phyloP scores from a whole-genome alignment of 441 rosid species.

The Pelargonium citronellum region DNA sequence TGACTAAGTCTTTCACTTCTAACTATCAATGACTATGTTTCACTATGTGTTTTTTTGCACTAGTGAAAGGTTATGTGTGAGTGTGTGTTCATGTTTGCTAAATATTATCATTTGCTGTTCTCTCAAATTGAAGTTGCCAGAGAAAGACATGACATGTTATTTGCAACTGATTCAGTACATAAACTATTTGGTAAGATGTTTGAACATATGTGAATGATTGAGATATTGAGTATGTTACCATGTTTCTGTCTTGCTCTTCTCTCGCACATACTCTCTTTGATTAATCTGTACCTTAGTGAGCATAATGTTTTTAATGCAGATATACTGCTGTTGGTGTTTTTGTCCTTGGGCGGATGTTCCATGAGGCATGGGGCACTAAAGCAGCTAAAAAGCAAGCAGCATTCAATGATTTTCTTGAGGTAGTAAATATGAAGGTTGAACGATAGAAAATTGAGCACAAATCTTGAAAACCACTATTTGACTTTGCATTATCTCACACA shows the following conservation, averaged over 20 bases:
- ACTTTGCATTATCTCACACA: neutral
- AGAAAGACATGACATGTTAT: neutral
- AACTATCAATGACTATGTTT: neutral
- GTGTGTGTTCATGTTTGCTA: neutral
- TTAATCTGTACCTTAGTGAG: constrained; percentile 12
- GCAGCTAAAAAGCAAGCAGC: constrained; percentile 60
- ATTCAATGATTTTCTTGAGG: constrained; percentile 86
- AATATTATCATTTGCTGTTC: neutral
- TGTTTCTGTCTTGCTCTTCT: constrained; percentile 6
- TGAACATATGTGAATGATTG: too few relatives aligned
- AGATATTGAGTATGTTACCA: neutral
- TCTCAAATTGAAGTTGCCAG: neutral
- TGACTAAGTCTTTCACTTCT: neutral
- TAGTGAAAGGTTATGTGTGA: neutral
- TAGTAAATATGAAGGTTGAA: constrained; percentile 25
- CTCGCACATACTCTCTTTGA: neutral
- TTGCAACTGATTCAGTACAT: neutral
- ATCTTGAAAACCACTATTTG: constrained; percentile 16
- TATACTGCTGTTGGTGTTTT: constrained; percentile 96
- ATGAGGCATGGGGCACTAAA: constrained; percentile 83
- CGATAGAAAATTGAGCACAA: constrained; percentile 7
- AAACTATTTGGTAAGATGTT: neutral
- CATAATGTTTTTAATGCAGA: constrained; percentile 33
- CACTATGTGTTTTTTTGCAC: neutral
- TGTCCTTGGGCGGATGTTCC: constrained; percentile 83